Conservation (phyloP, 768 basidiomycete genomes). For the Pholiota conissans region DNA sequence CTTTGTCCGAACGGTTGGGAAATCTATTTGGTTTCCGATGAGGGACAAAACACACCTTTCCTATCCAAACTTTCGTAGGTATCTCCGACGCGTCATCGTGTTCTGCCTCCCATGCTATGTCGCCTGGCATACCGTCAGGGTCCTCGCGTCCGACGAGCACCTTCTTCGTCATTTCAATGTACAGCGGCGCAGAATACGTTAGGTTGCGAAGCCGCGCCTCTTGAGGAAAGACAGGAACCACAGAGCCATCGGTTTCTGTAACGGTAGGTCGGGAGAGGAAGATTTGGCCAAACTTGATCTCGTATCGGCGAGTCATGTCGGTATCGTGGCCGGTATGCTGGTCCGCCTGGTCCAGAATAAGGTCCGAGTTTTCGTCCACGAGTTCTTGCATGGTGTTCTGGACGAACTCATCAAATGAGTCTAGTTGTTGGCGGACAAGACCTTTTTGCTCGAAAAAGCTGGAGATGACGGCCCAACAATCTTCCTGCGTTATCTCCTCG, state of each 20-base stretch:
- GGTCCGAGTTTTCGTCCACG: constrained; percentile 93
- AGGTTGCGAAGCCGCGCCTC: constrained; percentile 93
- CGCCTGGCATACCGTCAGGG: constrained; percentile 77
- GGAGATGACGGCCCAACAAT: constrained; percentile 94
- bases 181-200: constrained; percentile 94
- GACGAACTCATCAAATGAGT: constrained; percentile 98
- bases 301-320: constrained; percentile 86
- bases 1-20: constrained; percentile 38
- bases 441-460: constrained; percentile 98
- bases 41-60: constrained; percentile 61
- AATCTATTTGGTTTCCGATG: not conserved
- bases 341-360: constrained; percentile 94
- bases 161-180: constrained; percentile 92
- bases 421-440: constrained; percentile 95
- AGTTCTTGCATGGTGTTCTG: constrained; percentile 99
- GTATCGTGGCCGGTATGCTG: constrained; percentile 90
- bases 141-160: constrained; percentile 81
- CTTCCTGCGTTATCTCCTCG: constrained; percentile 87
- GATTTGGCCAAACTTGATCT: constrained; percentile 97
- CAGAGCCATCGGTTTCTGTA: constrained; percentile 94
- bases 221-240: constrained; percentile 93
- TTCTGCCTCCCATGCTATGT: constrained; percentile 75
- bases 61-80: constrained; percentile 87
- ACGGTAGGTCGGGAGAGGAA: constrained; percentile 94
- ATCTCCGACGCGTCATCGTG: constrained; percentile 61